Base-by-base conservation (phyloP, 805 yeast genomes). In the Kodamaea laetipori region DNA sequence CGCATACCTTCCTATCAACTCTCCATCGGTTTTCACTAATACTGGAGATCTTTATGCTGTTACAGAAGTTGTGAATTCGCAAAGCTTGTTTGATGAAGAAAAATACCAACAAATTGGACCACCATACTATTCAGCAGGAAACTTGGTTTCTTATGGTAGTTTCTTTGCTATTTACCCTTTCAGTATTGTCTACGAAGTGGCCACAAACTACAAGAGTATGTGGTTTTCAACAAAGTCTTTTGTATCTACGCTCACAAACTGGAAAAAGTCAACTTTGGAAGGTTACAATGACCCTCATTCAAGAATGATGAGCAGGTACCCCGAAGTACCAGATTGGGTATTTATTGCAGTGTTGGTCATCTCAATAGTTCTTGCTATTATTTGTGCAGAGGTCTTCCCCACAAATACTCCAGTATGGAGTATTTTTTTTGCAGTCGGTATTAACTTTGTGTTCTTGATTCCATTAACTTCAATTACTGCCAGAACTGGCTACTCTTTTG, bases 381-480 rank as follows among this genome's bases (percentile, higher is more conserved):
- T 64, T 10, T 54, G 63, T 51, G 60, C 57, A 15, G 46, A 62
- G 38, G 33, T 63, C 2, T 66, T 58, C 43, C 69, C 69, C 6
- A 57, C 65, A 3, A 50, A 58, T 28, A 61, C 67, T 26, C 71
- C 69, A 27, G 69, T 66, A 5, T 66, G 69, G 69, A 61, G 64
- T 43, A 57, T 64, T 26, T 63, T 66, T 55, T 64, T 66, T 43
- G 61, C 67, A 5, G 26, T 64, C 39, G 68, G 51, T 6, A 59
- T 66, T 40, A 64, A 64, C 47, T 55, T 64, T 40, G 51, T 57
- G 1, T 64, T 66, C 53, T 58, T 66, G 51, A 54, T 66, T 41
- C 69, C 69, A 19, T 54, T 64, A 35, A 57, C 67, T 8, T 48
- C 58, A 4, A 50, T 66, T 25, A 54, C 47, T 42, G 48, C 68